Conservation (phyloP, 2,329 filamentous ascomycete genomes). For the Fusarium buharicum region DNA sequence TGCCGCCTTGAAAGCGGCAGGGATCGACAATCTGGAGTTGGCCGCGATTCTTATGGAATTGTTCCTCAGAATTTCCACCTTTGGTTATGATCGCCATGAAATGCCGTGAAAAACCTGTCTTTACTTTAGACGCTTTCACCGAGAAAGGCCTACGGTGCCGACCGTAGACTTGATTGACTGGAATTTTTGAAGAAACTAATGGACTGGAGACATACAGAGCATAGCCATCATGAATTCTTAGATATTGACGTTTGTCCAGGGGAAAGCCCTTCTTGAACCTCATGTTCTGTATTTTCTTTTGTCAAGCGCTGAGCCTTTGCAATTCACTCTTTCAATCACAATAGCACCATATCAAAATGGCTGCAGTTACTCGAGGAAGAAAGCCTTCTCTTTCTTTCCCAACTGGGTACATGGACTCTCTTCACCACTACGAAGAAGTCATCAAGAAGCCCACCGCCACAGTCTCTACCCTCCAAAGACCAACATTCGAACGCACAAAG, state of each 20-base stretch:
- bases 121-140: not conserved
- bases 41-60: conserved; percentile 4
- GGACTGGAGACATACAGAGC: not conserved
- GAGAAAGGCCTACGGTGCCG: not conserved
- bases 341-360: not conserved
- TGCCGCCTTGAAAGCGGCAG: not conserved
- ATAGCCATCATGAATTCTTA: not conserved
- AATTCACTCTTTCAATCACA: not conserved
- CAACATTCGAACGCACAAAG: not conserved
- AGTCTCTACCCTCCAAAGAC: not conserved
- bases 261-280: not conserved
- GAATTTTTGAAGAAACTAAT: conserved; percentile 5
- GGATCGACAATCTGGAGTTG: conserved; percentile 1
- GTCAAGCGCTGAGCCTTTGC: not conserved
- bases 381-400: not conserved
- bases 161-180: not conserved
- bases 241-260: not conserved
- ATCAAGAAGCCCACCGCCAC: not conserved
- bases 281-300: not conserved
- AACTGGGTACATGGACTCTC: not conserved
- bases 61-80: conserved; percentile 5
- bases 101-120: not conserved
- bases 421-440: not conserved
- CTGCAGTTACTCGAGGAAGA: not conserved
- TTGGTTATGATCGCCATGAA: not conserved